These are phyloP conservation scores for Ulota crispa DNA, from an alignment of 225 moss, liverwort and hornwort species.

Conservation along the genomic window DNA sequence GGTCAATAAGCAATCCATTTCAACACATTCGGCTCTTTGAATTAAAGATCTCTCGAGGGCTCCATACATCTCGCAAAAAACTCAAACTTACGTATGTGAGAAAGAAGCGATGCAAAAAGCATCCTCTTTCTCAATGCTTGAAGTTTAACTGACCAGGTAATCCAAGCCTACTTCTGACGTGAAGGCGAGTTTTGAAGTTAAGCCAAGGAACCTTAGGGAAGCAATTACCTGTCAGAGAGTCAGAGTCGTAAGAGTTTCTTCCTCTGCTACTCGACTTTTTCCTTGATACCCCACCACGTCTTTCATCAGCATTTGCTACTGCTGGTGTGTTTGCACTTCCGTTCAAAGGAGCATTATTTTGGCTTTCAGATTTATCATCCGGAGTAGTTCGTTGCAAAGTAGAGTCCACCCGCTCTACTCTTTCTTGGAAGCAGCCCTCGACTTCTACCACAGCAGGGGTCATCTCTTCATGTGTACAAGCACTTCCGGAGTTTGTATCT, in stretches of 20 bases:
- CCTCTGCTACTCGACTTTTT: conserved; percentile 28
- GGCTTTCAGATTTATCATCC: conserved; percentile 10
- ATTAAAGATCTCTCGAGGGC: neutral
- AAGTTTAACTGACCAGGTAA: neutral
- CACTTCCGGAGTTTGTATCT: neutral
- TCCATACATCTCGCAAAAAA: neutral
- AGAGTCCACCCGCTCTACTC: conserved; percentile 24
- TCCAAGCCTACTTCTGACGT: neutral
- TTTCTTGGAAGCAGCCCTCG: neutral
- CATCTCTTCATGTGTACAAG: neutral
- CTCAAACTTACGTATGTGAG: neutral
- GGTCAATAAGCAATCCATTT: neutral
- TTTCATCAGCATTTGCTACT: conserved; percentile 23
- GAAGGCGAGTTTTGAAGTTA: neutral
- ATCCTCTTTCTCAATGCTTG: neutral
- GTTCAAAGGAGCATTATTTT: conserved; percentile 1
- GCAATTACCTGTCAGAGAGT: conserved; percentile 38
- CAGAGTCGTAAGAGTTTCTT: conserved; percentile 36
- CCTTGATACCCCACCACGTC: conserved; percentile 20
- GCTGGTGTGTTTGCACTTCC: conserved; percentile 10
- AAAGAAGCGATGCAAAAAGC: neutral
- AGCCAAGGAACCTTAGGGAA: neutral
- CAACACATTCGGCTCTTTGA: neutral
- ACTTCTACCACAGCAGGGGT: neutral
- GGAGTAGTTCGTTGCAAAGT: conserved; percentile 12